A percentile compares a stretch with the other conserved stretches of the same genome.
Conservation (phyloP, 2,329 filamentous ascomycete genomes). For the Diaporthe destruens region DNA sequence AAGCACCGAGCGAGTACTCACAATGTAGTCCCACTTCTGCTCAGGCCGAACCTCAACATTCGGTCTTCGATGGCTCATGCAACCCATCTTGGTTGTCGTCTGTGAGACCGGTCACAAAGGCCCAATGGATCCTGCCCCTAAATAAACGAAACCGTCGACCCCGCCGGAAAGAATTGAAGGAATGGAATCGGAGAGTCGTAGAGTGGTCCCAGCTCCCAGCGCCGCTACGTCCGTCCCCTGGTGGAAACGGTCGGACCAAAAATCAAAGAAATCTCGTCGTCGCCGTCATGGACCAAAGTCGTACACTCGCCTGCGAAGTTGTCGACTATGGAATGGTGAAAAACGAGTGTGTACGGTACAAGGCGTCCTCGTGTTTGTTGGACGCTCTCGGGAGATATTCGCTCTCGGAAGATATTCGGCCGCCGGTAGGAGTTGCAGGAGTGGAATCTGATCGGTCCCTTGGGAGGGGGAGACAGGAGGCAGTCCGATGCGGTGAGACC, state of each 20-base stretch:
- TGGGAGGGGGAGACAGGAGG: constrained; percentile 13
- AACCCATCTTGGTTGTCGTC: constrained; percentile 69
- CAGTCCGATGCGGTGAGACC: constrained; percentile 27
- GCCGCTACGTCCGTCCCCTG: constrained; percentile 32
- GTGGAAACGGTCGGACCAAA: constrained; percentile 34
- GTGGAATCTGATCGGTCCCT: constrained; percentile 15
- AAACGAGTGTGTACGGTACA: constrained; percentile 22
- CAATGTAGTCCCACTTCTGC: constrained; percentile 95
- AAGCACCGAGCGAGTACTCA: constrained; percentile 56
- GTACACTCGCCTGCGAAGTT: constrained; percentile 52
- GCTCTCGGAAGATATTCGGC: constrained; percentile 25
- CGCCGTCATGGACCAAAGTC: constrained; percentile 49
- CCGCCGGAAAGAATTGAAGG: constrained; percentile 43
- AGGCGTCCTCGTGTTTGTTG: constrained; percentile 25
- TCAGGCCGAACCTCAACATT: constrained; percentile 78
- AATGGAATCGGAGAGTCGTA: constrained; percentile 39
- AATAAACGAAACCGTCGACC: constrained; percentile 43
- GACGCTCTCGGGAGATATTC: constrained; percentile 29
- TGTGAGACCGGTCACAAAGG: constrained; percentile 38
- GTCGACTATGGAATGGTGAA: constrained; percentile 47
- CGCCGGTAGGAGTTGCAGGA: constrained; percentile 23
- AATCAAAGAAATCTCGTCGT: constrained; percentile 34
- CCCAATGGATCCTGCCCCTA: constrained; percentile 36
- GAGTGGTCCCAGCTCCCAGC: constrained; percentile 42
- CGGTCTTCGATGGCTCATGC: constrained; percentile 72